A percentile compares a stretch with the other conserved stretches of the same genome.
These are phyloP conservation scores for Suillus fuscotomentosus DNA, from an alignment of 768 basidiomycete species.

Conservation along the genomic window DNA sequence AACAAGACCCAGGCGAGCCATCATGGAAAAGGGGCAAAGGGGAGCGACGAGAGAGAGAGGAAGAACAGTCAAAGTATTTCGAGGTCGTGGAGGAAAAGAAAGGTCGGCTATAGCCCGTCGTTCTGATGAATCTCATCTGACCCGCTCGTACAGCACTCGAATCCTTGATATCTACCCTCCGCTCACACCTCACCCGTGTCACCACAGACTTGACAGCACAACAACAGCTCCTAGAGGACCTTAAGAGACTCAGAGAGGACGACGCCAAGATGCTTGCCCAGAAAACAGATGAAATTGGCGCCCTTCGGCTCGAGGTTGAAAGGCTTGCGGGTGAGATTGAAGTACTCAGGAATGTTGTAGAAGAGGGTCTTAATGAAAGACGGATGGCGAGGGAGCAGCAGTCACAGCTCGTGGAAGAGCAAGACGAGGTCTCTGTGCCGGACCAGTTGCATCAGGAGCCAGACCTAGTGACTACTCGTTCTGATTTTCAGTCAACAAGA, in stretches of 20 bases:
- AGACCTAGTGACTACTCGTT: slow-evolving; percentile 9
- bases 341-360: slow-evolving; percentile 81
- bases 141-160: slow-evolving; percentile 61
- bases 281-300: slow-evolving; percentile 65
- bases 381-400: slow-evolving; percentile 49
- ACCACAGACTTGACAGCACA: slow-evolving; percentile 80
- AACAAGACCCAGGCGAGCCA: slow-evolving; percentile 42
- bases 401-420: slow-evolving; percentile 8
- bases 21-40: slow-evolving; percentile 26
- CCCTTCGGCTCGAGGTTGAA: slow-evolving; percentile 75
- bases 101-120: slow-evolving; percentile 45
- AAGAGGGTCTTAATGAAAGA: slow-evolving; percentile 80
- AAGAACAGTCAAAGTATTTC: slow-evolving; percentile 52
- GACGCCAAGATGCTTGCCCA: slow-evolving; percentile 57
- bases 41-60: slow-evolving; percentile 32
- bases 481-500: slow-evolving; percentile 10
- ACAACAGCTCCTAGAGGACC: slow-evolving; percentile 63
- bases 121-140: slow-evolving; percentile 9
- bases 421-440: slow-evolving; percentile 6
- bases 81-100: slow-evolving; percentile 88
- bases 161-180: slow-evolving; percentile 70
- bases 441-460: slow-evolving; percentile 14
- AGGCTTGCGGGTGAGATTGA: slow-evolving; percentile 82
- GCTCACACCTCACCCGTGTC: slow-evolving; percentile 72
- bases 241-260: slow-evolving; percentile 60